These are phyloP conservation scores for Paecilomyces sp. DNA, from an alignment of 2,329 filamentous ascomycete species.

Conservation along the genomic window DNA sequence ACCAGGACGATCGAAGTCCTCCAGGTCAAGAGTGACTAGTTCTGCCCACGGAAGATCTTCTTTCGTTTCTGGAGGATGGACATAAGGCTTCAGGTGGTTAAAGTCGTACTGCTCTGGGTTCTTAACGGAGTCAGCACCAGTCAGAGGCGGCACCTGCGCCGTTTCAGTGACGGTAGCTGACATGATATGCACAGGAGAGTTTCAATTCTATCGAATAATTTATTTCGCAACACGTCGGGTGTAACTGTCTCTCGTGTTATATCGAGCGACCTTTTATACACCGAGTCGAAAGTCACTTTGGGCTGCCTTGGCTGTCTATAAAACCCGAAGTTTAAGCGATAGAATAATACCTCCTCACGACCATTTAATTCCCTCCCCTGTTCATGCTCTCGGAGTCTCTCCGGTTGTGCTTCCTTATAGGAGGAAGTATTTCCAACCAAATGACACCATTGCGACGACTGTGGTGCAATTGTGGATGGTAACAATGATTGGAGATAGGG, in stretches of 20 bases:
- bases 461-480: not conserved
- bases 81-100: constrained; percentile 4
- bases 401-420: not conserved
- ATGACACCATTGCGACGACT: not conserved
- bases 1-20: constrained; percentile 46
- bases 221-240: not conserved
- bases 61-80: constrained; percentile 6
- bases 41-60: constrained; percentile 42
- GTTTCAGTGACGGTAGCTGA: not conserved
- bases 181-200: not conserved
- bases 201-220: not conserved
- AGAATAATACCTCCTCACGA: not conserved
- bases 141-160: not conserved
- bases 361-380: not conserved
- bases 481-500: not conserved
- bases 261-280: not conserved
- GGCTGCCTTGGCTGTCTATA: not conserved
- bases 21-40: constrained; percentile 51
- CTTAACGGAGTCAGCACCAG: not conserved
- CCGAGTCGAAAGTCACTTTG: too few species aligned
- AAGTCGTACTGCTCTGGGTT: constrained; percentile 2
- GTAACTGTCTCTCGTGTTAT: too few species aligned
- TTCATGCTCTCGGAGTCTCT: not conserved
- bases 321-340: not conserved
- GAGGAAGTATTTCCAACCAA: not conserved